A percentile compares a stretch with the other conserved stretches of the same genome.
Conservation (phyloP, 2,329 filamentous ascomycete species). For the Stenocarpella maydis region DNA sequence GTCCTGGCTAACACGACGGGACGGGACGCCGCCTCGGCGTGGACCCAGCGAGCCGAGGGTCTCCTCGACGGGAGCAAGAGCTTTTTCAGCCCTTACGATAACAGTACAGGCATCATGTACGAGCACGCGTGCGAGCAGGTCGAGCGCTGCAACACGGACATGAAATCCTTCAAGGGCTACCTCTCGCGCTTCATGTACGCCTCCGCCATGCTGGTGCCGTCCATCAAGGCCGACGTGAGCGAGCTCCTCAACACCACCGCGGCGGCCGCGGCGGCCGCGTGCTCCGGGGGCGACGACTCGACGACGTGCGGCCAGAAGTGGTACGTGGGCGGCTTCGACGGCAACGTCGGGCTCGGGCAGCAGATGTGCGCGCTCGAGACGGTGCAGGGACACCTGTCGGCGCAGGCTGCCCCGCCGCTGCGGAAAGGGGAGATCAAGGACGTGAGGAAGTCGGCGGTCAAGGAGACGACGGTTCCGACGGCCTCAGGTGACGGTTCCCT, state of each 20-base stretch:
- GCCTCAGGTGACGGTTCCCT: neutral
- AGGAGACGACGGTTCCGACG: neutral
- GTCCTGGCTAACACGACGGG: slow-evolving; percentile 72
- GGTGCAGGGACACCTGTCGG: slow-evolving; percentile 65
- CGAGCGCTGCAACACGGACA: slow-evolving; percentile 67
- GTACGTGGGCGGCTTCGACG: slow-evolving; percentile 66
- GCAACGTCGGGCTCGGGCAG: slow-evolving; percentile 64
- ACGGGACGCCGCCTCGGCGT: slow-evolving; percentile 60
- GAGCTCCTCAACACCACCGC: slow-evolving; percentile 60
- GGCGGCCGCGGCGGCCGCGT: slow-evolving; percentile 62
- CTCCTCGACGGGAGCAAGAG: slow-evolving; percentile 59
- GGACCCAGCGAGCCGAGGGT: slow-evolving; percentile 60
- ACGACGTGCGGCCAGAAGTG: slow-evolving; percentile 69
- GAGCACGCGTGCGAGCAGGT: slow-evolving; percentile 71
- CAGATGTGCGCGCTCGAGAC: slow-evolving; percentile 72
- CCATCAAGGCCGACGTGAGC: slow-evolving; percentile 57
- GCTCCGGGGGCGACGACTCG: slow-evolving; percentile 62
- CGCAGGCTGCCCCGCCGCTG: slow-evolving; percentile 54
- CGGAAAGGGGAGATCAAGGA: slow-evolving; percentile 57
- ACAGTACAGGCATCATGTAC: slow-evolving; percentile 68
- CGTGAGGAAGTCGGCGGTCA: slow-evolving; percentile 44
- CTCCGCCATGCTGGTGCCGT: slow-evolving; percentile 64
- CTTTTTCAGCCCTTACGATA: slow-evolving; percentile 63
- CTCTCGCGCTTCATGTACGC: slow-evolving; percentile 71
- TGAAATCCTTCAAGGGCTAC: slow-evolving; percentile 74